Evolutionary conservation across 495 filamentous ascomycete species (phyloP).

Genomic region (Amorphotheca resinae): DNA sequence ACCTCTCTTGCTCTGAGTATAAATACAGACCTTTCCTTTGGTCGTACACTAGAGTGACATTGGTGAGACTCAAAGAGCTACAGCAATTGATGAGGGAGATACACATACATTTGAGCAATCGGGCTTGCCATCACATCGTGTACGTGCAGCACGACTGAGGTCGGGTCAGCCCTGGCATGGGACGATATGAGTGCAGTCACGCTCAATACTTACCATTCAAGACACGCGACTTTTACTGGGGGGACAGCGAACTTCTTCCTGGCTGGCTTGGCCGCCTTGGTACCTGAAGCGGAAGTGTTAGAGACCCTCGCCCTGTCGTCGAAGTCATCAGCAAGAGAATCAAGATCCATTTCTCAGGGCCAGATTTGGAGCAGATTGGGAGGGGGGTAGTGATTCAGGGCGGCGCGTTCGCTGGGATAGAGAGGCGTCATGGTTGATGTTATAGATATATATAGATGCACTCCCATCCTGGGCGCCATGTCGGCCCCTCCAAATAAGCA

Average conservation of each 20-base stretch:
- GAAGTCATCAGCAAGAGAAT: not conserved
- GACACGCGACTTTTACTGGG: slow-evolving; percentile 51
- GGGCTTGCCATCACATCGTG: slow-evolving; percentile 44
- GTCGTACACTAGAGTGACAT: slow-evolving; percentile 31
- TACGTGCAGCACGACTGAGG: slow-evolving; percentile 45
- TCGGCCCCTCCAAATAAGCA: too few relatives aligned
- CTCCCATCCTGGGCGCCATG: too few relatives aligned
- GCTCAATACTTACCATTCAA: slow-evolving; percentile 39
- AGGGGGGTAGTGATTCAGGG: too few relatives aligned
- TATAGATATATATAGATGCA: too few relatives aligned
- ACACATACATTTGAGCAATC: slow-evolving; percentile 43
- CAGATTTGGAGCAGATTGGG: not conserved
- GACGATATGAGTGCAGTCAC: not conserved
- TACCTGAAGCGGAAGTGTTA: not conserved
- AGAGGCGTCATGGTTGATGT: too few relatives aligned
- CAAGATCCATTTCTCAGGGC: not conserved
- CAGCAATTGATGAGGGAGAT: not conserved
- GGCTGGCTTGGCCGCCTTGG: not conserved
- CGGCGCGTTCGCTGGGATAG: too few relatives aligned
- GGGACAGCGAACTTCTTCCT: slow-evolving; percentile 33
- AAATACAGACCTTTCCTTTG: slow-evolving; percentile 41
- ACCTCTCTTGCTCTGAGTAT: slow-evolving; percentile 44
- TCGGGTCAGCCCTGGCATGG: too few relatives aligned
- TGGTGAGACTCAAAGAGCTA: not conserved
- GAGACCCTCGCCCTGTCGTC: not conserved